Conservation (phyloP, 352 stramenopile species). For the Globisporangium polare region DNA sequence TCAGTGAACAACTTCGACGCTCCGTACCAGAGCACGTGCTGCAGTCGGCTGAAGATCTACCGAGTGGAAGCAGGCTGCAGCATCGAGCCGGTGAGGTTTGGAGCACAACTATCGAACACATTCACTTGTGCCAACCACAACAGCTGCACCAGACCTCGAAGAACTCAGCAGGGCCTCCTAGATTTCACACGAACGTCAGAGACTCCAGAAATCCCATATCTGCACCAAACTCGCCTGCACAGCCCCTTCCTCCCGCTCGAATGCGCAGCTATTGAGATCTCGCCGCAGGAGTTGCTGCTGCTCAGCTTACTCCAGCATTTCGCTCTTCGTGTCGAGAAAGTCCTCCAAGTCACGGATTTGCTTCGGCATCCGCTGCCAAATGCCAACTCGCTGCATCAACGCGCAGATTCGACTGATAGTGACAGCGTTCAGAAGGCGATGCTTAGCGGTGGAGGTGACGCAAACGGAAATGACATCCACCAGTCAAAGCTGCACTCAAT, state of each 20-base stretch:
- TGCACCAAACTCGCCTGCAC: neutral
- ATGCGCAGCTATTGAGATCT: neutral
- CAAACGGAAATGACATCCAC: conserved; percentile 21
- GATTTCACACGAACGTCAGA: neutral
- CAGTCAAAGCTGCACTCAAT: conserved; percentile 31
- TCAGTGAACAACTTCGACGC: neutral
- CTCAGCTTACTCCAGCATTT: conserved; percentile 23
- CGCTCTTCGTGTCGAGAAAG: conserved; percentile 16
- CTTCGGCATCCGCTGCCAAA: conserved; percentile 20
- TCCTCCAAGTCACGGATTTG: conserved; percentile 21
- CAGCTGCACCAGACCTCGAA: neutral
- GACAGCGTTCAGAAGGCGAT: conserved; percentile 3
- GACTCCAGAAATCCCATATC: neutral
- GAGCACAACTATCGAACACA: neutral
- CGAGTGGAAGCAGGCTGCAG: conserved; percentile 1
- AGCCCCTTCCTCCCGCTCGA: neutral
- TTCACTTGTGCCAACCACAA: neutral
- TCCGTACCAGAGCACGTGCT: neutral
- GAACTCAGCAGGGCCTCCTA: conserved; percentile 5
- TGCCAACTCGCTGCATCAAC: neutral
- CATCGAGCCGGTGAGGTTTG: conserved; percentile 9
- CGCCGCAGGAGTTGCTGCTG: neutral
- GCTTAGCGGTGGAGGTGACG: neutral
- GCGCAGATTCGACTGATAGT: neutral
- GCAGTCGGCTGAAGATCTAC: conserved; percentile 6